Conservation (phyloP, 176 grass and related monocot genomes). For the Tillandsia leiboldiana region DNA sequence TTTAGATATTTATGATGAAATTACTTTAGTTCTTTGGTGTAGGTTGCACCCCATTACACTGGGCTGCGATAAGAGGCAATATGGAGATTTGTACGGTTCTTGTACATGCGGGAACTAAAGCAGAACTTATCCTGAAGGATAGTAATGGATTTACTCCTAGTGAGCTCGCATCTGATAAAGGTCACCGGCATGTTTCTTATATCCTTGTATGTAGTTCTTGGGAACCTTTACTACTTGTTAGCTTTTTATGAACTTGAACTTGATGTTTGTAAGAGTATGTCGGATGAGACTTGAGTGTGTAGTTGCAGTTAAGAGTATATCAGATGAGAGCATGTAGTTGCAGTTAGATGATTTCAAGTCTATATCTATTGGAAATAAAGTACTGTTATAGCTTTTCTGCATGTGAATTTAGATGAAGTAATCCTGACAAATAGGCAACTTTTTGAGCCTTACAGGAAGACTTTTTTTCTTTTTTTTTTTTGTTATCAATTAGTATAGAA, state of each 20-base stretch:
- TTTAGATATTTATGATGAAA: background rate
- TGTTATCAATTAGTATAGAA: no score
- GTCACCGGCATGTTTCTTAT: slow-evolving; percentile 70
- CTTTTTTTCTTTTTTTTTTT: no score
- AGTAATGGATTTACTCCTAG: slow-evolving; percentile 74
- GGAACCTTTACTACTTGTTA: slow-evolving; percentile 5
- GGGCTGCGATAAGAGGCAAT: slow-evolving; percentile 83
- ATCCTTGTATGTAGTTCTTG: slow-evolving; percentile 66
- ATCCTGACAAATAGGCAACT: no score
- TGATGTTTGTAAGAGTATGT: background rate
- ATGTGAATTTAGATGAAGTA: no score
- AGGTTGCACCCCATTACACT: slow-evolving; percentile 94
- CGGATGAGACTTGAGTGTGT: background rate
- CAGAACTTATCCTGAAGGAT: slow-evolving; percentile 67
- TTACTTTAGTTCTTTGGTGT: slow-evolving; percentile 25
- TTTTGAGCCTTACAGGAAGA: no score
- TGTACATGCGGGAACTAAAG: slow-evolving; percentile 86
- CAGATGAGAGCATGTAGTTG: no score
- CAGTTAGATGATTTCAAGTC: no score
- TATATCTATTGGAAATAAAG: no score
- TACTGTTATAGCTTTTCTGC: no score
- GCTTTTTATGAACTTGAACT: background rate
- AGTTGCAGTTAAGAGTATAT: no score
- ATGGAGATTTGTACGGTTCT: slow-evolving; percentile 78
- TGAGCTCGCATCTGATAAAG: slow-evolving; percentile 79